Percentiles rank a stretch among this genome's conserved stretches.
These are phyloP conservation scores for Calonectria hongkongensis DNA, from an alignment of 2,329 filamentous ascomycete genomes.

Conservation along the genomic window DNA sequence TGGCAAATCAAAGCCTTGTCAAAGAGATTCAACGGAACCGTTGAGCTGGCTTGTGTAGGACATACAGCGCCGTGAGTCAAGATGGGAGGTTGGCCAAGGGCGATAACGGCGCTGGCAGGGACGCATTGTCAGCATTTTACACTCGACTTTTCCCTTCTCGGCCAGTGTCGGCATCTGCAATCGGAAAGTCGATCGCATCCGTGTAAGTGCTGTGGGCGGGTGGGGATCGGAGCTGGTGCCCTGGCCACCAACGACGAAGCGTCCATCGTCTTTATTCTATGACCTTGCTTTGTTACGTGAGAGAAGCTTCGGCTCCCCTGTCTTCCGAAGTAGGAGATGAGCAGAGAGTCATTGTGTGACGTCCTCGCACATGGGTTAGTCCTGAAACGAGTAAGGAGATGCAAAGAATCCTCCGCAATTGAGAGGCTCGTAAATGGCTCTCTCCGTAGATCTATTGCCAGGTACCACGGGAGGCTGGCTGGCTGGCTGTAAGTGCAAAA, in stretches of 20 bases:
- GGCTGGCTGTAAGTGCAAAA: not conserved
- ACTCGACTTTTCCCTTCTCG: slow-evolving; percentile 21
- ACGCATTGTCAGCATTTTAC: slow-evolving; percentile 25
- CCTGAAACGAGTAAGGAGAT: slow-evolving; percentile 14
- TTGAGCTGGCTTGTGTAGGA: not conserved
- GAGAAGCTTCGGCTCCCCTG: slow-evolving; percentile 6
- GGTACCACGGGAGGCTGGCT: no score
- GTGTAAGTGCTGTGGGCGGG: slow-evolving; percentile 33
- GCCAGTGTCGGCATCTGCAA: slow-evolving; percentile 28
- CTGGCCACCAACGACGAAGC: slow-evolving; percentile 25
- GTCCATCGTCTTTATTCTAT: slow-evolving; percentile 14
- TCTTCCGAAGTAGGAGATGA: slow-evolving; percentile 32
- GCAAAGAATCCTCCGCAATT: slow-evolving; percentile 14
- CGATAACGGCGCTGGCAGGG: slow-evolving; percentile 19
- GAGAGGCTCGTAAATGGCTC: slow-evolving; percentile 14
- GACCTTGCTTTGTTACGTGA: slow-evolving; percentile 29
- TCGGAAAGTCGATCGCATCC: slow-evolving; percentile 28
- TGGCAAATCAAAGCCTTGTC: not conserved
- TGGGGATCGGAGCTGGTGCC: slow-evolving; percentile 7
- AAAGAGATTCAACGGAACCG: slow-evolving; percentile 3
- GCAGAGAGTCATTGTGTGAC: slow-evolving; percentile 26
- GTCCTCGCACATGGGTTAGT: slow-evolving; percentile 17
- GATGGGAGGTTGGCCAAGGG: slow-evolving; percentile 2
- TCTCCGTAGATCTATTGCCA: slow-evolving; percentile 10
- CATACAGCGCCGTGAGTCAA: slow-evolving; percentile 18